Conservation (phyloP, 176 grass and related monocot species). For the Pharus latifolius region DNA sequence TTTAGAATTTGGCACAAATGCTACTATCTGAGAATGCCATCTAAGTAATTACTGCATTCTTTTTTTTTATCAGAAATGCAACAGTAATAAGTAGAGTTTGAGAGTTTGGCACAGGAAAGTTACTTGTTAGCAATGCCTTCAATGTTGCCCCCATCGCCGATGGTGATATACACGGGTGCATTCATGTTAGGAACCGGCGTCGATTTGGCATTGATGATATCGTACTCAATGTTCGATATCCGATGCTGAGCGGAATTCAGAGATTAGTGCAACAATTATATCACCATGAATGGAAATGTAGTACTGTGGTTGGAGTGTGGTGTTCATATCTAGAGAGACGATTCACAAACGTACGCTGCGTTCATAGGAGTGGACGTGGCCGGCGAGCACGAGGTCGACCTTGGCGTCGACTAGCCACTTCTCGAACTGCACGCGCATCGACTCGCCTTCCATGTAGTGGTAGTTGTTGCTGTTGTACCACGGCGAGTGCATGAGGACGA, state of each 20-base stretch:
- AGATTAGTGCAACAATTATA: too few relatives aligned
- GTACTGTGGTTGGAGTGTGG: too few relatives aligned
- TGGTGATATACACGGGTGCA: conserved; percentile 63
- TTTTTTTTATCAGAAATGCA: not conserved
- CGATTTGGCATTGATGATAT: conserved; percentile 34
- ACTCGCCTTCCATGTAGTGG: conserved; percentile 73
- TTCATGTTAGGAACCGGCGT: conserved; percentile 1
- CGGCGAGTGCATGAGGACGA: conserved; percentile 47
- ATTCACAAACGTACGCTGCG: conserved; percentile 38
- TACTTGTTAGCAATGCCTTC: conserved; percentile 54
- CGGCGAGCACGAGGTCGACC: conserved; percentile 43
- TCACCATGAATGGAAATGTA: too few relatives aligned
- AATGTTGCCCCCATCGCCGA: conserved; percentile 66
- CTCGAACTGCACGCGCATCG: conserved; percentile 61
- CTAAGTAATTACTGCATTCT: too few relatives aligned
- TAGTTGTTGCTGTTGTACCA: conserved; percentile 80
- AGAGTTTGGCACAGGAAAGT: not conserved
- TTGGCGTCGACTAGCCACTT: conserved; percentile 36
- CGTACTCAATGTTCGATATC: conserved; percentile 52
- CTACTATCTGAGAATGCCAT: too few relatives aligned
- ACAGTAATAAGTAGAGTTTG: not conserved
- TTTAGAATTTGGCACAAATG: too few relatives aligned
- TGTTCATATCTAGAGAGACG: too few relatives aligned
- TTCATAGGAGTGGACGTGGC: conserved; percentile 53
- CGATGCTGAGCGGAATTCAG: conserved; percentile 32